These are phyloP conservation scores for Sarcomyxa edulis DNA, from an alignment of 768 basidiomycete species.

Conservation along the genomic window DNA sequence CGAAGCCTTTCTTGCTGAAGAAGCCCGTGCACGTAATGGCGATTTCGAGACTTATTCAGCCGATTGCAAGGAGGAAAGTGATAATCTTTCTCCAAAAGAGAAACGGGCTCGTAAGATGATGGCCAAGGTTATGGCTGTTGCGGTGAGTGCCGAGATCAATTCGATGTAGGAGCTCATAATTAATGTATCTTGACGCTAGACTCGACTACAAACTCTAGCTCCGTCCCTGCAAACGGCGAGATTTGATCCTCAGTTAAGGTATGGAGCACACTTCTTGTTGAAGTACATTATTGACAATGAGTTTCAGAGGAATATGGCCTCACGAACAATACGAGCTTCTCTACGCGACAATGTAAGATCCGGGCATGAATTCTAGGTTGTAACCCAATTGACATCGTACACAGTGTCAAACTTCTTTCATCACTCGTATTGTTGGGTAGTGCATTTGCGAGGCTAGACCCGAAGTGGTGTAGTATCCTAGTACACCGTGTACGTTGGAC, in stretches of 20 bases:
- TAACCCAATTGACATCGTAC: background rate
- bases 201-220: conserved; percentile 28
- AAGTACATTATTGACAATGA: background rate
- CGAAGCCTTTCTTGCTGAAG: conserved; percentile 40
- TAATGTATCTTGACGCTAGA: conserved; percentile 14
- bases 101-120: conserved; percentile 29
- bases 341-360: conserved; percentile 25
- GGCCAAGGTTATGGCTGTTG: conserved; percentile 26
- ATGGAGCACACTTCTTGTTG: conserved; percentile 14
- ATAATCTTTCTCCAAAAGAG: conserved; percentile 29
- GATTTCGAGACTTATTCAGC: conserved; percentile 20
- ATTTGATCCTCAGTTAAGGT: conserved; percentile 39
- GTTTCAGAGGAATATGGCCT: conserved; percentile 35
- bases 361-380: background rate
- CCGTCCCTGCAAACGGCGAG: conserved; percentile 32
- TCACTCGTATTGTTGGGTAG: conserved; percentile 30
- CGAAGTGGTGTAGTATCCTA: conserved; percentile 38
- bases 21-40: conserved; percentile 26
- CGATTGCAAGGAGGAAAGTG: conserved; percentile 12
- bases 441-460: conserved; percentile 33
- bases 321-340: conserved; percentile 29
- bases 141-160: conserved; percentile 20
- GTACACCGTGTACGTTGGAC: conserved; percentile 31
- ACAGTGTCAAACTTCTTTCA: conserved; percentile 24
- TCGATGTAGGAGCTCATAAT: background rate